These are phyloP conservation scores for Mycena floridula DNA, from an alignment of 768 basidiomycete genomes.

Conservation along the genomic window DNA sequence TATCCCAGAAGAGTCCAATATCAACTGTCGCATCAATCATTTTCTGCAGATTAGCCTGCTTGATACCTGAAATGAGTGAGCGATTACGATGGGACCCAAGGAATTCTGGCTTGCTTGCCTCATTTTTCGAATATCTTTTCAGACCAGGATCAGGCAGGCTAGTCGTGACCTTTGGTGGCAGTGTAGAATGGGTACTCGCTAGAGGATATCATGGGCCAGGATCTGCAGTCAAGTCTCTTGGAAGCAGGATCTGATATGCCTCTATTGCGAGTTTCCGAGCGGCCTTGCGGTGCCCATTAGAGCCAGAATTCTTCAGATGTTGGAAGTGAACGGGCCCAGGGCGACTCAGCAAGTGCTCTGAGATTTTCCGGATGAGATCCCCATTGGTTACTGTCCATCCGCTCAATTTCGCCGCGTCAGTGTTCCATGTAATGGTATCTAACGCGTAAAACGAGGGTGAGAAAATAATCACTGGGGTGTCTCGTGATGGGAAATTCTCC, in stretches of 20 bases:
- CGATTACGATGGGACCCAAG: not conserved
- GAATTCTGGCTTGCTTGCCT: not conserved
- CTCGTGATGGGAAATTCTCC: not conserved
- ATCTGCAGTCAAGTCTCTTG: not conserved
- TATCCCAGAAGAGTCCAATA: not conserved
- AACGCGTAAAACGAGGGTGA: not conserved
- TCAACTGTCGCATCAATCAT: not conserved
- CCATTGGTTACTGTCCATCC: not conserved
- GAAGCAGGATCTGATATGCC: not conserved
- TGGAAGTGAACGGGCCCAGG: not conserved
- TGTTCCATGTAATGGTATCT: not conserved
- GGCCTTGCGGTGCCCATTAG: not conserved
- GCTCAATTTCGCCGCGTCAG: not conserved
- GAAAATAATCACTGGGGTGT: not conserved
- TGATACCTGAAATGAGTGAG: not conserved
- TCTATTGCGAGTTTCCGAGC: not conserved
- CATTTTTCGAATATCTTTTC: not conserved
- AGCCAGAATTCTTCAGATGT: not conserved
- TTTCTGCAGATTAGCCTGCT: not conserved
- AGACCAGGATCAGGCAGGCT: not conserved
- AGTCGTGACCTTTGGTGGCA: not conserved
- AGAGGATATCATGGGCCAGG: not conserved
- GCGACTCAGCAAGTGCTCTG: not conserved
- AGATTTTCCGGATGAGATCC: not conserved
- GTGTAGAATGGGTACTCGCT: not conserved